phyloP scores from a whole-genome alignment of 345 rosid genomes.

The Arabis alpina region DNA sequence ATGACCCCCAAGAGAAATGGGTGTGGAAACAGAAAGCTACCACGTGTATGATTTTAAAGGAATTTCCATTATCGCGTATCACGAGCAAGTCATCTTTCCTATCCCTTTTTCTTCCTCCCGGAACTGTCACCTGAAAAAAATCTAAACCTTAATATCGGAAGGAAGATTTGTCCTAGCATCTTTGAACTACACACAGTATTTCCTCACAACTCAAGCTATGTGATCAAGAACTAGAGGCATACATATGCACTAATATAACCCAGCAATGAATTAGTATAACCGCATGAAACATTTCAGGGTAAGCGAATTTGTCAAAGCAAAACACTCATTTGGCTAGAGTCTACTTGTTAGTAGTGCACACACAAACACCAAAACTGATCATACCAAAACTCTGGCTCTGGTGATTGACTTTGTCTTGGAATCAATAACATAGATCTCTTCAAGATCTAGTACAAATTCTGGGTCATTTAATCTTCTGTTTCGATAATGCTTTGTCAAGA shows the following conservation, averaged over 20 bases:
- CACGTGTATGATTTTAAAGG: slow-evolving; percentile 75
- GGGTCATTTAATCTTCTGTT: slow-evolving; percentile 79
- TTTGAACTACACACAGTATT: neutral
- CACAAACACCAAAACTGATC: neutral
- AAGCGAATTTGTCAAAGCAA: neutral
- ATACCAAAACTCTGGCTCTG: slow-evolving; percentile 90
- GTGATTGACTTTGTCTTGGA: slow-evolving; percentile 88
- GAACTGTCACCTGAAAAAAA: slow-evolving; percentile 70
- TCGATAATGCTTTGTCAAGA: slow-evolving; percentile 85
- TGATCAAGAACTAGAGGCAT: slow-evolving; percentile 11
- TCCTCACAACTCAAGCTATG: slow-evolving; percentile 4
- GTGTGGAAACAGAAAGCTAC: slow-evolving; percentile 44
- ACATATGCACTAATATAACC: neutral
- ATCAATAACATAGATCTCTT: slow-evolving; percentile 90
- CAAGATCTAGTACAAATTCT: slow-evolving; percentile 89
- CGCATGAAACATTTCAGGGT: neutral
- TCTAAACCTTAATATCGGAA: slow-evolving; percentile 23
- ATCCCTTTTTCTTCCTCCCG: slow-evolving; percentile 82
- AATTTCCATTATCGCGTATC: slow-evolving; percentile 74
- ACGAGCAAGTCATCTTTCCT: slow-evolving; percentile 85
- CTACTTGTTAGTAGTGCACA: neutral
- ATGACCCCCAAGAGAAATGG: neutral
- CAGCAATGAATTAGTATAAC: neutral
- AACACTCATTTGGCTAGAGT: neutral
- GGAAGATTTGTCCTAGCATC: slow-evolving; percentile 18